Evolutionary conservation across 2,329 filamentous ascomycete genomes (phyloP), one percentile per base, ranked within the genome.

Genomic region (Fusarium sp.): DNA sequence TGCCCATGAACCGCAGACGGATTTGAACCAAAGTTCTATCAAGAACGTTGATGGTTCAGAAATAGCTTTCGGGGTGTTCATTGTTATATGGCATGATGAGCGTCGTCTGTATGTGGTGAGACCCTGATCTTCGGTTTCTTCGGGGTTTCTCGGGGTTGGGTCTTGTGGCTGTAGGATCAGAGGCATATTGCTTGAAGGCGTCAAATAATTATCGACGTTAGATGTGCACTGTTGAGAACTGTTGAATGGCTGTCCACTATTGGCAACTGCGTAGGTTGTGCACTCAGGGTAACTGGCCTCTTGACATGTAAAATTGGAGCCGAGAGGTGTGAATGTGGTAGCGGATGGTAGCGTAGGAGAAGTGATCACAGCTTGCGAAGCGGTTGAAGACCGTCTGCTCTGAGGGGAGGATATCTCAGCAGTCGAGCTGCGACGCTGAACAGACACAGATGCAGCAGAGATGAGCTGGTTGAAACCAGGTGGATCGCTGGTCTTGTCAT

Each of bases 21-120:
- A 71, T 11, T 71, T 69, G 53, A 71, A 71, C 69, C 69, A 71
- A 1, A 71, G 56, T 20, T 71, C 69, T 0, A 71, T 66, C 1
- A 71, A 21, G 11, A 59, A 57, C 1, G 62, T 64, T 6, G 69
- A 72, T 1, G 69, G 69, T 15, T 70, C 69, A 5, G 69, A 68
- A 1, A 72, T 61, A 8, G 54, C 23, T n/a, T 58, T 59, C 35
- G 64, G 65, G 10, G 59, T 33, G 2, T 18, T 9, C 3, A 11
- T 35, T 2, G 49, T 20, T 33, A 39, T 52, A n/a, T 49, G 56
- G 4, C n/a, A 21, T 44, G 48, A 29, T 5, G 53, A 42, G 16
- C 23, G 23, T 8, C 31, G 16, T 16, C 50, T 68, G 15, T 31
- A 41, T 7, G 23, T 10, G 5, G 21, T 9, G 9, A 53, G 4